Evolutionary conservation across 257 asterid genomes (phyloP).

Genomic region (Primulina eburnea): DNA sequence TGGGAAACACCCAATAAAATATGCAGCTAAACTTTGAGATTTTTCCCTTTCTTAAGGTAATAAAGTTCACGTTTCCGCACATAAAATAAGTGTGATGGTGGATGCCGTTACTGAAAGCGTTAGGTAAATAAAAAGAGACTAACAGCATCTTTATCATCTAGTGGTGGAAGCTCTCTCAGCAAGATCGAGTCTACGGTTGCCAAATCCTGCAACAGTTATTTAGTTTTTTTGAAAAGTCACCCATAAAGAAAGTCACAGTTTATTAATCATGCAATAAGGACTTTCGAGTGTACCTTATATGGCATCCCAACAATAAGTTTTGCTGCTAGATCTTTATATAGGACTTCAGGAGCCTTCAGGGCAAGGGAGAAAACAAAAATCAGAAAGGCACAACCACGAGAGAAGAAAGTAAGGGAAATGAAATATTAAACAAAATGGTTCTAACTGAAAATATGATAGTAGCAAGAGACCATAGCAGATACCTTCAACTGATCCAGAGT

Average conservation of each 20-base stretch:
- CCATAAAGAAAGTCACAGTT: slow-evolving; percentile 20
- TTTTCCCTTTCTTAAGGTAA: not conserved
- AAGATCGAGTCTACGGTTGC: slow-evolving; percentile 97
- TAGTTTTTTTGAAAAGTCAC: slow-evolving; percentile 19
- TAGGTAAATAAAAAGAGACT: slow-evolving; percentile 25
- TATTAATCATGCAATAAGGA: slow-evolving; percentile 13
- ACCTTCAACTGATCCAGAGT: slow-evolving; percentile 95
- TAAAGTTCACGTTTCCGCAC: not conserved
- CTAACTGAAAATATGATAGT: slow-evolving; percentile 2
- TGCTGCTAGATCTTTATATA: slow-evolving; percentile 85
- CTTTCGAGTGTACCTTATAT: slow-evolving; percentile 56
- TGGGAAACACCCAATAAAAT: not conserved
- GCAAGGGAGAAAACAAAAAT: slow-evolving; percentile 11
- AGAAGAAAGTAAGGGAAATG: not conserved
- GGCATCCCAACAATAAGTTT: slow-evolving; percentile 96
- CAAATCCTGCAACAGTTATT: slow-evolving; percentile 56
- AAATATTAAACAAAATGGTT: not conserved
- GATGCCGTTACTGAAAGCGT: not conserved
- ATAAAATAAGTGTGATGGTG: not conserved
- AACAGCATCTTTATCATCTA: slow-evolving; percentile 82
- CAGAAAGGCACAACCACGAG: not conserved
- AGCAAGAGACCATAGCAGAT: slow-evolving; percentile 13
- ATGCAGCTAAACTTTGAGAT: not conserved
- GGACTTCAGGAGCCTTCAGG: slow-evolving; percentile 79
- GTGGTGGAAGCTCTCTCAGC: slow-evolving; percentile 85